Evolutionary conservation across 2,329 filamentous ascomycete genomes (phyloP), one percentile per base, ranked within the genome.

Genomic region (Chaetoscypha palmicola): DNA sequence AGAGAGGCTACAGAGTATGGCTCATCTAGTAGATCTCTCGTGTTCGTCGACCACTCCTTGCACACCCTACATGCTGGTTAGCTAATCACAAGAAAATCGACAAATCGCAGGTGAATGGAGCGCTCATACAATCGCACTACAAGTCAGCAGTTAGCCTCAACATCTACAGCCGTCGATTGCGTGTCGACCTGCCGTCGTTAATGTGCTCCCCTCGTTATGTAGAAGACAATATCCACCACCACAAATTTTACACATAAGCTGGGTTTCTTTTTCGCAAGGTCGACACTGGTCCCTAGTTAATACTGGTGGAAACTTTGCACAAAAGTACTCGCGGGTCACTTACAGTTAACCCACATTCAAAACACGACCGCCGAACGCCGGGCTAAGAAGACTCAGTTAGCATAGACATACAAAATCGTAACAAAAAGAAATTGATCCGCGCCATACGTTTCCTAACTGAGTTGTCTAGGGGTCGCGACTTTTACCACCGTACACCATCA

Each of bases 291-390:
- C n/a, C n/a, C n/a, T n/a, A n/a, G n/a, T n/a, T n/a, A n/a, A n/a
- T n/a, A n/a, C n/a, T n/a, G n/a, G n/a, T n/a, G n/a, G n/a, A n/a
- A n/a, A n/a, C n/a, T n/a, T n/a, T n/a, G n/a, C n/a, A n/a, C n/a
- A n/a, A n/a, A n/a, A n/a, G n/a, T n/a, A n/a, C n/a, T n/a, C n/a
- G n/a, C n/a, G 21, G 1, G 16, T 3, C 12, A 62, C 78, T 68
- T 67, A 88, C 84, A 48, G 86, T 91, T 50, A 76, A 77, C 40
- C 87, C 88, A 63, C 89, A 95, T 64, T 90, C 88, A 75, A 86
- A 92, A 68, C 89, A 95, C 58, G 88, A 78, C 57, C 76, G 70
- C 52, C 71, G 72, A n/a, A 82, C 76, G 23, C 76, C 77, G 28
- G 51, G 40, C 58, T 60, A 38, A 14, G 7, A 21, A 34, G 24